Conservation (phyloP, 2,329 filamentous ascomycete species). For the Torrubiella hemipterigena region DNA sequence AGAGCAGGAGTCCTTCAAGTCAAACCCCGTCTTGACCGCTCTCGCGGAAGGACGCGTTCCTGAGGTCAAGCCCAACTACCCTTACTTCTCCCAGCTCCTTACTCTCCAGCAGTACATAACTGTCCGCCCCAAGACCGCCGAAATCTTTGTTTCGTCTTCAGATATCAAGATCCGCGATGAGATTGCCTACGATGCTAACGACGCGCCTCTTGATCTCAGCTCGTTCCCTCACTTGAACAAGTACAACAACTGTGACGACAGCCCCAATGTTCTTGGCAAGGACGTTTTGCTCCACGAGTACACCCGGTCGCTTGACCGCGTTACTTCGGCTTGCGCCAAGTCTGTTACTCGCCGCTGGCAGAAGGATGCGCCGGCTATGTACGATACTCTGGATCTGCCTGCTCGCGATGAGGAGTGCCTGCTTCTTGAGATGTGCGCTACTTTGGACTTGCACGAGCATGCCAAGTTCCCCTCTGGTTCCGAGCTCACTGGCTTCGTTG, state of each 20-base stretch:
- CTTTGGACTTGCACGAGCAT: constrained; percentile 45
- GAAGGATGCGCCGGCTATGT: constrained; percentile 43
- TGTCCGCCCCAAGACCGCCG: constrained; percentile 44
- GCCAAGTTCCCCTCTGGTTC: constrained; percentile 46
- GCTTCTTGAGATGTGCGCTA: constrained; percentile 50
- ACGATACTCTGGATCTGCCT: constrained; percentile 36
- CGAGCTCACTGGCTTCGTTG: constrained; percentile 46
- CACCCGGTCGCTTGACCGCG: constrained; percentile 39
- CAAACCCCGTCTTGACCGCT: constrained; percentile 50
- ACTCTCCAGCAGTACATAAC: constrained; percentile 40
- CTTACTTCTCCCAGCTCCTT: constrained; percentile 47
- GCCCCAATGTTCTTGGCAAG: constrained; percentile 36
- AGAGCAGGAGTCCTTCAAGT: constrained; percentile 45
- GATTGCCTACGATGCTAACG: constrained; percentile 29
- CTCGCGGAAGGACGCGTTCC: constrained; percentile 45
- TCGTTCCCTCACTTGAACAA: constrained; percentile 45
- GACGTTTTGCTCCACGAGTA: constrained; percentile 48
- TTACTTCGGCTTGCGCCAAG: constrained; percentile 42
- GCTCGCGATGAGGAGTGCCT: constrained; percentile 39
- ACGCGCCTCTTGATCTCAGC: constrained; percentile 27
- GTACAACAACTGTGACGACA: constrained; percentile 38
- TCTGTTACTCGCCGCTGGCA: constrained; percentile 45
- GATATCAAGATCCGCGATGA: constrained; percentile 39
- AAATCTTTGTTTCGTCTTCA: constrained; percentile 45
- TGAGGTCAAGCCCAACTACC: constrained; percentile 48